Evolutionary conservation across 352 stramenopile genomes (phyloP).

Genomic region (Globisporangium paroecandrum): DNA sequence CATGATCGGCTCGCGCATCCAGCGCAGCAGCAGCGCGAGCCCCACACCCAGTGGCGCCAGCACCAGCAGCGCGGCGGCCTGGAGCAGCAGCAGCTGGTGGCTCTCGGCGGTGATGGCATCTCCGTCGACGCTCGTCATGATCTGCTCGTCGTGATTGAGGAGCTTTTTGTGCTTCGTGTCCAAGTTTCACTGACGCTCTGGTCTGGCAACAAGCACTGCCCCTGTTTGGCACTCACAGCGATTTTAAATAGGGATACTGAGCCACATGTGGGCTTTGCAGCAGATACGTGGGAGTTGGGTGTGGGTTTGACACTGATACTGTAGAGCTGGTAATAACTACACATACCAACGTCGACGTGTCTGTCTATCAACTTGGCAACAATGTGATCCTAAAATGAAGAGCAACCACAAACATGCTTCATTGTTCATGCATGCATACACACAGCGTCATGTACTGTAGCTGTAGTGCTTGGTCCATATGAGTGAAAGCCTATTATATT

Average conservation of each 20-base stretch:
- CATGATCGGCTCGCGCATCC: slow-evolving; percentile 52
- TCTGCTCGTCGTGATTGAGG: background rate
- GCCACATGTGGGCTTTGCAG: background rate
- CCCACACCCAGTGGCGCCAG: slow-evolving; percentile 18
- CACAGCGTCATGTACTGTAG: background rate
- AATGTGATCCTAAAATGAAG: background rate
- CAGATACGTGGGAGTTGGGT: background rate
- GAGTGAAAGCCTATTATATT: background rate
- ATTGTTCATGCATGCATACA: background rate
- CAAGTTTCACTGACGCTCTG: background rate
- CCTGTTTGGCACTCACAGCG: background rate
- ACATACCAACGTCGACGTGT: background rate
- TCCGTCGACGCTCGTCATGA: slow-evolving; percentile 11
- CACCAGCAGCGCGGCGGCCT: slow-evolving; percentile 25
- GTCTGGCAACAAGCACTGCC: too few species aligned
- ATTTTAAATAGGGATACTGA: background rate
- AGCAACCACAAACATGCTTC: background rate
- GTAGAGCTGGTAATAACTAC: background rate
- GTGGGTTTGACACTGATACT: background rate
- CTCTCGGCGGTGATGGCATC: background rate
- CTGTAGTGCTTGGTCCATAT: background rate
- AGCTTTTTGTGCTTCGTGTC: slow-evolving; percentile 2
- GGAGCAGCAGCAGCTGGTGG: slow-evolving; percentile 12
- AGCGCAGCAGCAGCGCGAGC: slow-evolving; percentile 42
- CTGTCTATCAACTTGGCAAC: background rate